Conservation (phyloP, 257 asterid species). For the Solanum chilense region DNA sequence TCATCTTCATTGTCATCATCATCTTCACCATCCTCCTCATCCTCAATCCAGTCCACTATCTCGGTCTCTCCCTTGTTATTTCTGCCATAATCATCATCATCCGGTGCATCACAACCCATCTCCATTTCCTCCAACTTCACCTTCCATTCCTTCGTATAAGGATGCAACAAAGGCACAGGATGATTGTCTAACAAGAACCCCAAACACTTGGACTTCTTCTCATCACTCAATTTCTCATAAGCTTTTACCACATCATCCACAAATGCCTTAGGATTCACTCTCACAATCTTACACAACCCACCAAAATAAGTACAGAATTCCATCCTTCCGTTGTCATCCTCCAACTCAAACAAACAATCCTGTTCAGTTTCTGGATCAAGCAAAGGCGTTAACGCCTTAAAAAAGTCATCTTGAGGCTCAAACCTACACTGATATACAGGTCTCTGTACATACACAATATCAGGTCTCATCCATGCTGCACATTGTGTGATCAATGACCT, state of each 20-base stretch:
- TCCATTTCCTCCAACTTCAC: constrained; percentile 86
- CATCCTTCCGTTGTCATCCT: constrained; percentile 54
- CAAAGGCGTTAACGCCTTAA: constrained; percentile 43
- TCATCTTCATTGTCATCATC: constrained; percentile 5
- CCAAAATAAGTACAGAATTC: constrained; percentile 83
- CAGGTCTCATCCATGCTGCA: constrained; percentile 99
- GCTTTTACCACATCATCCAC: constrained; percentile 91
- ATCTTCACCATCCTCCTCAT: constrained; percentile 13
- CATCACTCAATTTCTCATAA: constrained; percentile 66
- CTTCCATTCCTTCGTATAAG: constrained; percentile 91
- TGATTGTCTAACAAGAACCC: constrained; percentile 65
- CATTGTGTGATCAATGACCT: constrained; percentile 72
- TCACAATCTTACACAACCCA: constrained; percentile 74
- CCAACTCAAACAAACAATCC: constrained; percentile 63
- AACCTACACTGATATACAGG: constrained; percentile 92
- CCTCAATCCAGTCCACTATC: constrained; percentile 83
- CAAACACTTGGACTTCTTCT: constrained; percentile 64
- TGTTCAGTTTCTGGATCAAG: constrained; percentile 76
- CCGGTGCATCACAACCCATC: constrained; percentile 95
- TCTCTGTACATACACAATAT: constrained; percentile 67
- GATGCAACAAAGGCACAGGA: constrained; percentile 75
- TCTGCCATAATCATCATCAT: constrained; percentile 32
- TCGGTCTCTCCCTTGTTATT: constrained; percentile 24
- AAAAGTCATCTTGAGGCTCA: constrained; percentile 83
- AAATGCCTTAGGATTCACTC: constrained; percentile 72